Base-by-base conservation (phyloP, 495 filamentous ascomycete genomes). In the Aspergillus hancockii region DNA sequence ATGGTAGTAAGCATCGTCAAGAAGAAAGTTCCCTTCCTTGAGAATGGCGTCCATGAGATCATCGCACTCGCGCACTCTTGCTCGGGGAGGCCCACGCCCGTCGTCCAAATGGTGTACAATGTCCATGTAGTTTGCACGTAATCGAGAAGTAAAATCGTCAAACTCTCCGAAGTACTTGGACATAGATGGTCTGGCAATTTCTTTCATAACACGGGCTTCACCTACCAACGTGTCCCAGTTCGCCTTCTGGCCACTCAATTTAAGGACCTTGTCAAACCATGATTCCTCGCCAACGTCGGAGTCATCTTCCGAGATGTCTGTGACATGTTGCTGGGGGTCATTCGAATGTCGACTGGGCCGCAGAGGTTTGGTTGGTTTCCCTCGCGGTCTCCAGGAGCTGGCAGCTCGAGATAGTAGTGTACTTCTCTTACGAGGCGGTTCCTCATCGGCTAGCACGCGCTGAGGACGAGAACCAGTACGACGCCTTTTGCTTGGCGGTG, bases 1-100 rank as follows among this genome's bases (percentile, higher is more conserved):
- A 10, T 47, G 28, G 4, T 60, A 8, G 47, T 53, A 65, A 16
- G 59, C 57, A n/a, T 56, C 23, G 22, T 63, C 57, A 0, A 63
- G 53, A 16, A 58, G 16, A 10, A 19, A 14, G 21, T 57, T 18
- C 16, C 59, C 60, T 21, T 61, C 47, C 9, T 9, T n/a, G 19
- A 16, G 25, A 52, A 68, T 61, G 16, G 6, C 41, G 8, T 62
- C 21, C 13, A 68, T 28, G n/a, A 60, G 25, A 19, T 49, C 40
- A 14, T 59, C 51, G 14, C 52, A 64, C 21, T 47, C 21, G 19
- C 18, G 49, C 21, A 41, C 14, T 18, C 2, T 41, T 14, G 8
- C 38, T 6, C 16, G 38, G 38, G 13, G 38, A 41, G 38, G 38
- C 16, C 38, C 13, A 7, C 38, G 38, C 16, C 14, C 14, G 38